Evolutionary conservation across 2,329 filamentous ascomycete genomes (phyloP).

Genomic region (Clonostachys rhizophaga): DNA sequence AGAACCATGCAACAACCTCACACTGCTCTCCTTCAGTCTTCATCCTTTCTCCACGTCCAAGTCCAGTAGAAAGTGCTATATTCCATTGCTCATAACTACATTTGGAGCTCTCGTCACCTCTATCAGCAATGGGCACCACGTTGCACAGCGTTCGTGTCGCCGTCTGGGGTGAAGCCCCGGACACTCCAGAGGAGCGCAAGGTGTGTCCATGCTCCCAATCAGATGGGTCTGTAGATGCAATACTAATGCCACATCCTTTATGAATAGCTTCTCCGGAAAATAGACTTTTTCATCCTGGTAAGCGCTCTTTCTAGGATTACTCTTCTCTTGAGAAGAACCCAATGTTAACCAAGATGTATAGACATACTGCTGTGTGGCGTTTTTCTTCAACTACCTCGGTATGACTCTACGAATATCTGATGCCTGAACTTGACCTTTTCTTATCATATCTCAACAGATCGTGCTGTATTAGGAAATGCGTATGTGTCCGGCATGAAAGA

Average conservation of each 20-base stretch:
- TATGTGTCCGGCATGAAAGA: constrained; percentile 38
- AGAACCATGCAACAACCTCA: too few species aligned
- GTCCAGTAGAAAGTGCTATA: too few species aligned
- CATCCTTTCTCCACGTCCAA: too few species aligned
- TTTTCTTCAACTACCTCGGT: constrained; percentile 9
- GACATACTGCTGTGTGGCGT: constrained; percentile 10
- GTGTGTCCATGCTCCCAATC: background rate
- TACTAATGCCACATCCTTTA: background rate
- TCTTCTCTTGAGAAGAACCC: background rate
- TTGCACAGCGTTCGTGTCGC: constrained; percentile 6
- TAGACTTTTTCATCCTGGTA: constrained; percentile 7
- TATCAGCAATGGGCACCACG: constrained; percentile 2
- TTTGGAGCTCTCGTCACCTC: background rate
- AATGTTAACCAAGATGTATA: background rate
- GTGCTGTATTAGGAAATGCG: constrained; percentile 23
- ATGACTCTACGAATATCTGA: constrained; percentile 5
- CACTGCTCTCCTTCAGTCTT: too few species aligned
- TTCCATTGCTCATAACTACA: too few species aligned
- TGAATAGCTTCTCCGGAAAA: background rate
- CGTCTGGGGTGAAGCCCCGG: constrained; percentile 9
- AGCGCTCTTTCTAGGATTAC: background rate
- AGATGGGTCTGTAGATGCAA: too few species aligned
- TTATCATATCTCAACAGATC: constrained; percentile 2
- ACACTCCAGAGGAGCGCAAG: constrained; percentile 4
- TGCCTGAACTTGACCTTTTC: constrained; percentile 4